Conservation (phyloP, 192 early-diverging fungal genomes). For the Dissophora globulifera region DNA sequence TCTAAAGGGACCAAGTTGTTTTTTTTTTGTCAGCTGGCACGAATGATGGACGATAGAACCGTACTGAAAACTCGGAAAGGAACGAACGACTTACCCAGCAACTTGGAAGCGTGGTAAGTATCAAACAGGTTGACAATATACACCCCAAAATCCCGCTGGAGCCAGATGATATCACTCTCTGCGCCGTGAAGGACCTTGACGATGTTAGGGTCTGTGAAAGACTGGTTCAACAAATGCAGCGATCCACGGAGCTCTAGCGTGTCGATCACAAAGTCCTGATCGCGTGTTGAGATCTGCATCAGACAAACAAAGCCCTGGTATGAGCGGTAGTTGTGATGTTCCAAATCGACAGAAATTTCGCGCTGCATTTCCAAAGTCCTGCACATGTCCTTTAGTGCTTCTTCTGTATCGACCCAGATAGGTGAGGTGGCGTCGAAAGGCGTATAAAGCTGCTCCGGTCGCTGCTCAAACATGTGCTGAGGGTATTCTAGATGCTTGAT, state of each 20-base stretch:
- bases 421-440: slow-evolving; percentile 77
- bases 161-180: slow-evolving; percentile 94
- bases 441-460: slow-evolving; percentile 61
- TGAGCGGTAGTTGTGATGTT: slow-evolving; percentile 95
- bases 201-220: slow-evolving; percentile 87
- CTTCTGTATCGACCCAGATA: slow-evolving; percentile 86
- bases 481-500: slow-evolving; percentile 86
- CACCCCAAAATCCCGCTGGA: slow-evolving; percentile 96
- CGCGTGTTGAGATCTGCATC: slow-evolving; percentile 91
- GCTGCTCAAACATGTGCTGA: slow-evolving; percentile 66
- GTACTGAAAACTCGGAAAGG: too few relatives aligned
- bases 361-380: slow-evolving; percentile 63
- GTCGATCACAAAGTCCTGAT: slow-evolving; percentile 91
- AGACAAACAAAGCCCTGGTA: slow-evolving; percentile 96
- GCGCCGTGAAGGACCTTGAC: slow-evolving; percentile 97
- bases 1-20: too few relatives aligned
- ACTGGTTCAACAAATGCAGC: slow-evolving; percentile 81
- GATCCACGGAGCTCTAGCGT: slow-evolving; percentile 80
- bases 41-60: too few relatives aligned
- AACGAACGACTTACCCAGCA: slow-evolving; percentile 62
- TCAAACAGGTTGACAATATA: slow-evolving; percentile 98
- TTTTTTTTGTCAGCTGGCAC: not conserved
- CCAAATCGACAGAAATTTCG: slow-evolving; percentile 95
- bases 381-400: slow-evolving; percentile 72
- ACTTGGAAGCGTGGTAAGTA: slow-evolving; percentile 92